Base-by-base conservation (phyloP, 164 flowering plant genomes). In the Dillenia turbinata region DNA sequence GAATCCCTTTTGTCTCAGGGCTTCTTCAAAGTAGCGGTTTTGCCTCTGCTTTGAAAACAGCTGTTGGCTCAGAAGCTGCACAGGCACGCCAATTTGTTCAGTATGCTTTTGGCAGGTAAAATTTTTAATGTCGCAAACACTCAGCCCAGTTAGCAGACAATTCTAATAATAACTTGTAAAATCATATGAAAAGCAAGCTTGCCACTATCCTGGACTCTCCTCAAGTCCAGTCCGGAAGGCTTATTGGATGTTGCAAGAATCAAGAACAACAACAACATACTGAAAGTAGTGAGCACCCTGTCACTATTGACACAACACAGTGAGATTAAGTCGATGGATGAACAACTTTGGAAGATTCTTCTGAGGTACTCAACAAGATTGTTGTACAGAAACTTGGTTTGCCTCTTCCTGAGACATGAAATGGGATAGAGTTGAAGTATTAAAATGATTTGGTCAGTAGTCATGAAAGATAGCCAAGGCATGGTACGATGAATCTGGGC, bases 401-500 rank as follows among this genome's bases (percentile, higher is more conserved):
- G 43, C 78, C 93, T 53, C 70, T 66, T 64, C 81, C 84, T 48
- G 90, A 85, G 66, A 83, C 69, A 59, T 91, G 45, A 85, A 77
- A 66, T 89, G 95, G 95, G 99, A 89, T 73, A 85, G 82, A 49
- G 72, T 85, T 68, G 96, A 91, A 54, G 60, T 86, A 52, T 62
- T 77, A 47, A 71, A 62, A 62, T 84, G 44, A 56, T 70, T 81
- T 62, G 96, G 96, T 8, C 60, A 74, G 55, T 85, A 87, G 69
- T 81, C 88, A 13, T 73, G 74, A 49, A 74, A 62, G 56, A 71
- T n/a, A n/a, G n/a, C n/a, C n/a, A n/a, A n/a, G n/a, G n/a, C n/a
- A n/a, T n/a, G n/a, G n/a, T n/a, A n/a, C n/a, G n/a, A n/a, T 72
- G 91, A 90, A 69, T 89, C 95, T 26, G 98, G 98, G 61, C 89